phyloP scores from a whole-genome alignment of 164 flowering plant genomes.

The Santalum album region DNA sequence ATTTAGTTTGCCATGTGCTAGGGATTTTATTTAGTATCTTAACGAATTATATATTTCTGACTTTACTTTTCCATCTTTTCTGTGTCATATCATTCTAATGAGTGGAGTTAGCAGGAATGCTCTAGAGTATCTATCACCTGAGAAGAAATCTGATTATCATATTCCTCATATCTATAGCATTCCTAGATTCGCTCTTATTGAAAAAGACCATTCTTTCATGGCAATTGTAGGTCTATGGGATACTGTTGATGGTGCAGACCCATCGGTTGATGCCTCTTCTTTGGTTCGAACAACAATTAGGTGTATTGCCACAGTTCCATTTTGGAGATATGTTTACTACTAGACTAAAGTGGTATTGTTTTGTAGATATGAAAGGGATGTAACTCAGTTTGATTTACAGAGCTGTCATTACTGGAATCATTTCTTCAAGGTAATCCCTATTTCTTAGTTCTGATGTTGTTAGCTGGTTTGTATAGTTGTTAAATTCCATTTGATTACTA shows the following conservation, averaged over 20 bases:
- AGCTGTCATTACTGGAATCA: constrained; percentile 81
- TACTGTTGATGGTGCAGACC: constrained; percentile 60
- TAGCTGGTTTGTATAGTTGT: background rate
- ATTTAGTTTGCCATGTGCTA: no score
- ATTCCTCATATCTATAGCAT: constrained; percentile 71
- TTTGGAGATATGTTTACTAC: background rate
- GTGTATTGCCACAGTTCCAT: constrained; percentile 21
- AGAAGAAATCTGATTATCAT: constrained; percentile 52
- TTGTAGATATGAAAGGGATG: constrained; percentile 58
- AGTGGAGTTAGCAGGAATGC: constrained; percentile 80
- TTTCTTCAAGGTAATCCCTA: constrained; percentile 65
- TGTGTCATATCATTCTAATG: constrained; percentile 71
- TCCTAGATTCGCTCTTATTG: constrained; percentile 73
- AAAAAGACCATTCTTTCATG: constrained; percentile 51
- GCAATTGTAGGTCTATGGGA: constrained; percentile 89
- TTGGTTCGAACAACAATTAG: constrained; percentile 61
- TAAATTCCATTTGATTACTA: no score
- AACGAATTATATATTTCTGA: no score
- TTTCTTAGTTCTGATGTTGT: background rate
- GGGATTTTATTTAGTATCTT: no score
- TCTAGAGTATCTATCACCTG: constrained; percentile 73
- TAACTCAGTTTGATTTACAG: constrained; percentile 59
- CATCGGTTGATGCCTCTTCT: constrained; percentile 59
- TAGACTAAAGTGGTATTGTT: constrained; percentile 2
- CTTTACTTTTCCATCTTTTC: background rate